Evolutionary conservation across 2,329 filamentous ascomycete genomes (phyloP).

Genomic region (Harringtonia lauricola): DNA sequence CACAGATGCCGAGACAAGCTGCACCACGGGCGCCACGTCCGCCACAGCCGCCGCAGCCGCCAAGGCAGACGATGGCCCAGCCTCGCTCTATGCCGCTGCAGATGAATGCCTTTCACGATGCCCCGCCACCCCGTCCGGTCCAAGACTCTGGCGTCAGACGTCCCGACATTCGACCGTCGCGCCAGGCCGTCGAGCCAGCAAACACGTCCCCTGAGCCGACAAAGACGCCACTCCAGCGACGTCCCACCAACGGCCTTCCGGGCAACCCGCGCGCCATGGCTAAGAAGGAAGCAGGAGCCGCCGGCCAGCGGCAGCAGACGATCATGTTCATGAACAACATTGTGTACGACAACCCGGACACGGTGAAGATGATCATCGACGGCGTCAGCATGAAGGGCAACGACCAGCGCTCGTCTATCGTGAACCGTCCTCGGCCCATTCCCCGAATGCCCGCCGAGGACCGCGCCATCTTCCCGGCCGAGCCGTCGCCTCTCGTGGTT

Average conservation of each 20-base stretch:
- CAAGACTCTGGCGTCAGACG: neutral
- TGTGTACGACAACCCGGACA: slow-evolving; percentile 39
- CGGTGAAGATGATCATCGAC: slow-evolving; percentile 37
- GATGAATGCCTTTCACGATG: neutral
- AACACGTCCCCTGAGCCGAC: slow-evolving; percentile 19
- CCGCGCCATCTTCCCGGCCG: slow-evolving; percentile 34
- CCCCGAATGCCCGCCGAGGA: slow-evolving; percentile 36
- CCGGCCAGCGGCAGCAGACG: slow-evolving; percentile 28
- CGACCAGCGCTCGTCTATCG: slow-evolving; percentile 24
- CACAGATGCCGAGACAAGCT: no score
- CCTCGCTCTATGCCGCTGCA: neutral
- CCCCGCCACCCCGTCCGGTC: no score
- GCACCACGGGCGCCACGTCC: neutral
- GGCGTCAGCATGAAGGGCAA: slow-evolving; percentile 21
- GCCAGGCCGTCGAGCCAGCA: slow-evolving; percentile 19
- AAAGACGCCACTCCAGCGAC: slow-evolving; percentile 30
- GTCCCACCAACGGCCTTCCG: slow-evolving; percentile 35
- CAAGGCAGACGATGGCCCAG: neutral
- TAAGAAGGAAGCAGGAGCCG: slow-evolving; percentile 18
- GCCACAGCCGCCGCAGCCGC: neutral
- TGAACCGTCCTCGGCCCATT: slow-evolving; percentile 45
- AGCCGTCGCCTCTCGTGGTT: slow-evolving; percentile 24
- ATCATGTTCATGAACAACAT: slow-evolving; percentile 47
- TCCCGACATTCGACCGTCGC: slow-evolving; percentile 19
- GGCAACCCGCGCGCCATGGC: slow-evolving; percentile 32